Conservation (phyloP, 2,329 filamentous ascomycete species). For the Microascus cirrosus region DNA sequence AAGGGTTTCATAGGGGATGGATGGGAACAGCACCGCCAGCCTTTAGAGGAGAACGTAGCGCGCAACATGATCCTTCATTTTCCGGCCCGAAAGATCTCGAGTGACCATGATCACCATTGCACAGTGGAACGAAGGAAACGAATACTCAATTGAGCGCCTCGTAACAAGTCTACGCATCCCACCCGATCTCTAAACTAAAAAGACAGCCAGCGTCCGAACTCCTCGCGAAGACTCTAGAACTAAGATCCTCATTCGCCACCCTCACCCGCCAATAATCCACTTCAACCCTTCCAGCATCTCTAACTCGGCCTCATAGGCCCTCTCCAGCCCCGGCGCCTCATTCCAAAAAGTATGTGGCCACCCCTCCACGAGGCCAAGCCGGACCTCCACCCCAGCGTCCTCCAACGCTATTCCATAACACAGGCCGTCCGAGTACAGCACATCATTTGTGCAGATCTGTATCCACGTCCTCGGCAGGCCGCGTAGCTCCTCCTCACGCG, state of each 20-base stretch:
- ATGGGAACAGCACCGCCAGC: no score
- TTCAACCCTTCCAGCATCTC: slow-evolving; percentile 27
- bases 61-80: no score
- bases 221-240: not conserved
- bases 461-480: slow-evolving; percentile 31
- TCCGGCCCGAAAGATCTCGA: no score
- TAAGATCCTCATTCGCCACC: not conserved
- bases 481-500: slow-evolving; percentile 14
- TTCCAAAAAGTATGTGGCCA: slow-evolving; percentile 44
- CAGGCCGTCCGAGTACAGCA: slow-evolving; percentile 37
- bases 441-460: slow-evolving; percentile 38
- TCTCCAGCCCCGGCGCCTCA: slow-evolving; percentile 27
- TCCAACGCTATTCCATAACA: slow-evolving; percentile 33
- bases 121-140: no score
- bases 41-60: no score
- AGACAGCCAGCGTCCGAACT: not conserved
- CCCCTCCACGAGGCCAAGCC: slow-evolving; percentile 28
- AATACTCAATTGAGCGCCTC: no score
- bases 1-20: no score
- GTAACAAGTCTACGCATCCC: no score
- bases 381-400: slow-evolving; percentile 25
- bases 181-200: not conserved
- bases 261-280: slow-evolving; percentile 19
- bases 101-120: no score
- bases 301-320: slow-evolving; percentile 27